Conservation (phyloP, 345 rosid species). For the Toxicodendron radicans region DNA sequence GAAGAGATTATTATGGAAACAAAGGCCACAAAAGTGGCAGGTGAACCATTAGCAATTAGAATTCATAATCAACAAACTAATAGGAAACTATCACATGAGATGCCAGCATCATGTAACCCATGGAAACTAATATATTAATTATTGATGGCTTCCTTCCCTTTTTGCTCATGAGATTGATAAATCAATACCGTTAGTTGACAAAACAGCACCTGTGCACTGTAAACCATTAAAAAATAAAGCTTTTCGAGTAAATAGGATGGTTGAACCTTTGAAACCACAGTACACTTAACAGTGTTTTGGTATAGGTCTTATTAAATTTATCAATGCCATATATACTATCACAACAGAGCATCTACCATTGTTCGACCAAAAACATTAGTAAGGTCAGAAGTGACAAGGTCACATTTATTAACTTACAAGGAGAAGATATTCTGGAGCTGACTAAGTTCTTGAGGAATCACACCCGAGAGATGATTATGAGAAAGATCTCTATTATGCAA, state of each 20-base stretch:
- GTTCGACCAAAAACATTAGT: not conserved
- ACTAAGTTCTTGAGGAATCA: conserved; percentile 77
- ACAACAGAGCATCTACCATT: not conserved
- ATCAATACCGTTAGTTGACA: not conserved
- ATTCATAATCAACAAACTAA: not conserved
- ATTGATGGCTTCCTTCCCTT: not conserved
- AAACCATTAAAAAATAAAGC: not conserved
- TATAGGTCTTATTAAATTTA: not conserved
- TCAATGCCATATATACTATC: not conserved
- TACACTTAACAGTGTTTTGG: not conserved
- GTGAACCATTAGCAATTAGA: conserved; percentile 7
- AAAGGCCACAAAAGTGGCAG: not conserved
- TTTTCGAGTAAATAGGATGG: too few relatives aligned
- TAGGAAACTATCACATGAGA: not conserved
- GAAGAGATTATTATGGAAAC: not conserved
- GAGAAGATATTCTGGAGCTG: conserved; percentile 71
- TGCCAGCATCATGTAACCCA: not conserved
- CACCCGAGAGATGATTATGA: conserved; percentile 70
- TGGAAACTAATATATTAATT: not conserved
- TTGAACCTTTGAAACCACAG: not conserved
- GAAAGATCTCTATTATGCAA: conserved; percentile 77
- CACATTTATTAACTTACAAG: conserved; percentile 46
- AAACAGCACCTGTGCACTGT: not conserved
- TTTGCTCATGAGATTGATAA: not conserved
- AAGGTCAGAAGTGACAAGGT: not conserved